phyloP scores from a whole-genome alignment of 331 rosid genomes.

The Erythrophleum ivorense region DNA sequence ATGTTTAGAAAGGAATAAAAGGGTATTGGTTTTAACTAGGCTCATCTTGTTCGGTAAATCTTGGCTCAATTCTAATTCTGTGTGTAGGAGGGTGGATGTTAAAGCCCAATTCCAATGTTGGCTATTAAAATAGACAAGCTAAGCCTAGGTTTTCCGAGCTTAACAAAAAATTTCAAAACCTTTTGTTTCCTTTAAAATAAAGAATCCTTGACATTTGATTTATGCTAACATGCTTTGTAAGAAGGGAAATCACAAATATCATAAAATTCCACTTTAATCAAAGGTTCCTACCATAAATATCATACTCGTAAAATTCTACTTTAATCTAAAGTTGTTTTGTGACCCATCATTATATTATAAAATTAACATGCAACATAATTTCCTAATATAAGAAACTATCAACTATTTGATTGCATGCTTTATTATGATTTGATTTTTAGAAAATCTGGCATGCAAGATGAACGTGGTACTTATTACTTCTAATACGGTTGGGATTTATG shows the following conservation, averaged over 20 bases:
- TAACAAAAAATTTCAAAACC: not conserved
- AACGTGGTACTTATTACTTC: too few relatives aligned
- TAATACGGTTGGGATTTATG: too few relatives aligned
- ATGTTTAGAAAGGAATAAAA: not conserved
- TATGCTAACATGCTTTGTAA: not conserved
- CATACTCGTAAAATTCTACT: not conserved
- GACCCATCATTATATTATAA: too few relatives aligned
- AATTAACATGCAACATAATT: not conserved
- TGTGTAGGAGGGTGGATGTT: not conserved
- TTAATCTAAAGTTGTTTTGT: not conserved
- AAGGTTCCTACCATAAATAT: not conserved
- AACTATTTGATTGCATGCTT: too few relatives aligned
- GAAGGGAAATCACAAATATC: not conserved
- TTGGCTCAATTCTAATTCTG: not conserved
- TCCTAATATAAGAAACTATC: not conserved
- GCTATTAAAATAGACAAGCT: not conserved
- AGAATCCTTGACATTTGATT: not conserved
- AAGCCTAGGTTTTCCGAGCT: not conserved
- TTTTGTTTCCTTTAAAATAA: not conserved
- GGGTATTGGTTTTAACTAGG: too few relatives aligned
- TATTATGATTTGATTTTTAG: not conserved
- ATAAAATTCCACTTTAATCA: not conserved
- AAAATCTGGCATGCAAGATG: not conserved
- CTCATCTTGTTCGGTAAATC: not conserved
- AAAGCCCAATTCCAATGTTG: not conserved